Conservation (phyloP, 352 stramenopile genomes). For the Globisporangium rhizosaccharum region DNA sequence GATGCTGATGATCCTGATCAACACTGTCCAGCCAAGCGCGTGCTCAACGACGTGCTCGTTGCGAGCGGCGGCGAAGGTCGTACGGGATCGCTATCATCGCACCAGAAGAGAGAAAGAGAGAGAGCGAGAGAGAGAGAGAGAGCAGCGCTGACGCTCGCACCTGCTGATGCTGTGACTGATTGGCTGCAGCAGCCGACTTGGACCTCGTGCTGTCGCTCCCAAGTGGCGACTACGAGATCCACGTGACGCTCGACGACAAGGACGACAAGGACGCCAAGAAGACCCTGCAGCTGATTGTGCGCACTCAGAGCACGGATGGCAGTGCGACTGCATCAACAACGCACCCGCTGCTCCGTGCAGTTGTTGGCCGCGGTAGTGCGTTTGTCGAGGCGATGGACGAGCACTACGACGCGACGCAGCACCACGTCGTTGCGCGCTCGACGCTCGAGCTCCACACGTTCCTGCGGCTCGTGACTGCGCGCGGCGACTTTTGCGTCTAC, state of each 20-base stretch:
- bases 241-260: conserved; percentile 8
- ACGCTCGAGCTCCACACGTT: conserved; percentile 23
- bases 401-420: conserved; percentile 7
- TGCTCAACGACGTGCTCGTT: no score
- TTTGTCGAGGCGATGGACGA: conserved; percentile 1
- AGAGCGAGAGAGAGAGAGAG: not conserved
- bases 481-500: conserved; percentile 5
- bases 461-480: conserved; percentile 15
- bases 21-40: no score
- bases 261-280: not conserved
- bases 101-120: not conserved
- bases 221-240: conserved; percentile 18
- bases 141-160: no score
- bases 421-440: conserved; percentile 2
- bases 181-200: conserved; percentile 8
- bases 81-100: no score
- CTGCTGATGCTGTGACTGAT: no score
- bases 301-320: no score
- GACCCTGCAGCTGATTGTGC: not conserved
- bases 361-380: conserved; percentile 5
- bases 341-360: conserved; percentile 11
- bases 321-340: not conserved
- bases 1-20: no score
- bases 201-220: conserved; percentile 15
- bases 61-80: no score